Base-by-base conservation (phyloP, 1,284 basidiomycete genomes). In the Trichosporon coremiiforme region DNA sequence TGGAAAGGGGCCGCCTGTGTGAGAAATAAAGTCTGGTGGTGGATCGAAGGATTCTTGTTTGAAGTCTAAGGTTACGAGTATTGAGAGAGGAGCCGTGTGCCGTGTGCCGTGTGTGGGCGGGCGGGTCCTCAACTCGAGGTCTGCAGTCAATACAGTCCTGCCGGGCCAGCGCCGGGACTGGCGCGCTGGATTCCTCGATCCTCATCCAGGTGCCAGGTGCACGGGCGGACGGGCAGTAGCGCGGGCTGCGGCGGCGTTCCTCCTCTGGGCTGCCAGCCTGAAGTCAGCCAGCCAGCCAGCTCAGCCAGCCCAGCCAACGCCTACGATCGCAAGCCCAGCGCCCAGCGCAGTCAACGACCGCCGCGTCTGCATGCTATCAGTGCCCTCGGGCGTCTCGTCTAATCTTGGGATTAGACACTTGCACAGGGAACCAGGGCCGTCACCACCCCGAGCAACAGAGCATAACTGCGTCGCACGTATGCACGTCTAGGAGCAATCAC, bases 1-100 rank as follows among this genome's bases (percentile, higher is more conserved):
- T 25, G 41, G 63, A 53, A 53, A 53, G 50, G 50, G 20, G 50
- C 25, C n/a, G 50, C 20, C 25, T 25, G 25, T 25, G 25, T 41
- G 63, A 64, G 63, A 64, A 64, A 20, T 20, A 38, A 64, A 64
- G 36, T 53, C 50, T 53, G 50, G 20, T 53, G 50, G 50, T 22
- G 50, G 50, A 53, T 53, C 50, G 50, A 53, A 53, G 20, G 22
- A 53, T 53, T 20, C 22, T 53, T n/a, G n/a, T 53, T 53, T n/a
- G 33, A 25, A 22, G 50, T 53, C 50, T 53, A 53, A 53, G 50
- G 50, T 22, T 53, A 22, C 50, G 50, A 20, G 50, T 53, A 53
- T 53, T 53, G 50, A 53, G 50, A 25, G 17, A 25, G 15, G 2
- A 17, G 36, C 36, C 36, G 36, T 38, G 36, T 13, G 36, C 33